Conservation (phyloP, 2,329 filamentous ascomycete genomes). For the Fusarium nurragi region DNA sequence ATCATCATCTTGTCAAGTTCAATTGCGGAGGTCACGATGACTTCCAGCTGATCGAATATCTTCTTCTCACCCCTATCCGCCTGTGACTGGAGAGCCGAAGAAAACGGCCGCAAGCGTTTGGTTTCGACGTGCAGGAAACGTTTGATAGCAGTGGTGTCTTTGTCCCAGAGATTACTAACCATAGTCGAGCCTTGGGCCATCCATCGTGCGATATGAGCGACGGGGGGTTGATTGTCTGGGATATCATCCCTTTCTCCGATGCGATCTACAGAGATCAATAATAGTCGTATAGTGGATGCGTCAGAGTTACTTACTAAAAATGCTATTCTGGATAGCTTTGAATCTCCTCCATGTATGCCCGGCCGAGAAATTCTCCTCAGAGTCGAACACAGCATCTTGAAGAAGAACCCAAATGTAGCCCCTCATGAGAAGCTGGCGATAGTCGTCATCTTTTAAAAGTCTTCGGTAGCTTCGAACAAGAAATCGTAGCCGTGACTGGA, state of each 20-base stretch:
- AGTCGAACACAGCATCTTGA: neutral
- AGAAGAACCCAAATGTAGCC: conserved; percentile 10
- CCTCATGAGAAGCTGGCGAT: neutral
- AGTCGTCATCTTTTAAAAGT: neutral
- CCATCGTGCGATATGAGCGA: conserved; percentile 9
- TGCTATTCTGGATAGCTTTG: rapidly evolving
- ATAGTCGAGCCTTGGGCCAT: conserved; percentile 2
- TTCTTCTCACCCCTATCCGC: rapidly evolving
- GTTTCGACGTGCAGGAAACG: neutral
- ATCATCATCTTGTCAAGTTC: conserved; percentile 21
- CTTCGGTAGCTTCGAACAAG: rapidly evolving
- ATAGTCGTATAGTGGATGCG: neutral
- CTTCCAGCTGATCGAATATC: neutral
- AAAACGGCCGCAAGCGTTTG: neutral
- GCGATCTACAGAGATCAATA: neutral
- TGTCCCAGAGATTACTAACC: neutral
- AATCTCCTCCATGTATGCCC: rapidly evolving
- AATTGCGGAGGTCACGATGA: neutral
- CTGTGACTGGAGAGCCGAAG: rapidly evolving
- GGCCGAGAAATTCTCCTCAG: neutral
- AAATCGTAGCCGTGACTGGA: rapidly evolving
- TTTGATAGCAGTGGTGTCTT: rapidly evolving
- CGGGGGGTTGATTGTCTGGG: rapidly evolving
- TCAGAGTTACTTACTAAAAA: conserved; percentile 1
- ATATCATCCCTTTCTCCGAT: rapidly evolving